Evolutionary conservation across 1,139 yeast species (phyloP).

Genomic region (Saccharomyces hybrid): DNA sequence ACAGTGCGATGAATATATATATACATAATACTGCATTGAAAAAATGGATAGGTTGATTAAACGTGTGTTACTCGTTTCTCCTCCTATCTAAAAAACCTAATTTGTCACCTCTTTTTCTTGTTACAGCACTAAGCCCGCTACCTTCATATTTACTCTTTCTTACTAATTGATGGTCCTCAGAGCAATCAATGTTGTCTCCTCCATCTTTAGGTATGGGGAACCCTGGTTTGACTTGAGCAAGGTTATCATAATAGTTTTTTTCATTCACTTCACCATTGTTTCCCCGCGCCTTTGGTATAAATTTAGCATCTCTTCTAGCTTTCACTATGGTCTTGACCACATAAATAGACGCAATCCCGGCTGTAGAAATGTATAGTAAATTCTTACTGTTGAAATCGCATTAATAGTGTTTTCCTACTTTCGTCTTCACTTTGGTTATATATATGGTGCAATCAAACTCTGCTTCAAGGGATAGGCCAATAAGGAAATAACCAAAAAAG

Average conservation of each 20-base stretch:
- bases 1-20: not conserved
- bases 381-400: slow-evolving; percentile 14
- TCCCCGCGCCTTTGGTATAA: slow-evolving; percentile 19
- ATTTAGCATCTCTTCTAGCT: slow-evolving; percentile 22
- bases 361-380: slow-evolving; percentile 18
- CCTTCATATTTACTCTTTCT: slow-evolving; percentile 62
- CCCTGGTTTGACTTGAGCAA: slow-evolving; percentile 38
- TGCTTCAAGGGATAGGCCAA: not conserved
- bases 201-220: slow-evolving; percentile 32
- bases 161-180: slow-evolving; percentile 7
- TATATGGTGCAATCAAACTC: slow-evolving; percentile 4
- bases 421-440: not conserved
- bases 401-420: not conserved
- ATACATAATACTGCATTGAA: not conserved
- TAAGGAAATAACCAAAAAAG: not conserved
- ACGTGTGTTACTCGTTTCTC: slow-evolving; percentile 8
- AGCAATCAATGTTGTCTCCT: slow-evolving; percentile 9
- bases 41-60: not conserved
- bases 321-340: slow-evolving; percentile 23
- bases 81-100: slow-evolving; percentile 32
- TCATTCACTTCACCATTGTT: slow-evolving; percentile 5
- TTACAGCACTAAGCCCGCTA: slow-evolving; percentile 48
- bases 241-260: slow-evolving; percentile 23
- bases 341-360: slow-evolving; percentile 21
- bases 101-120: slow-evolving; percentile 35